Percentiles rank a stretch among this genome's conserved stretches.
Conservation (phyloP, 257 asterid genomes). For the Solanum tarapatanum region DNA sequence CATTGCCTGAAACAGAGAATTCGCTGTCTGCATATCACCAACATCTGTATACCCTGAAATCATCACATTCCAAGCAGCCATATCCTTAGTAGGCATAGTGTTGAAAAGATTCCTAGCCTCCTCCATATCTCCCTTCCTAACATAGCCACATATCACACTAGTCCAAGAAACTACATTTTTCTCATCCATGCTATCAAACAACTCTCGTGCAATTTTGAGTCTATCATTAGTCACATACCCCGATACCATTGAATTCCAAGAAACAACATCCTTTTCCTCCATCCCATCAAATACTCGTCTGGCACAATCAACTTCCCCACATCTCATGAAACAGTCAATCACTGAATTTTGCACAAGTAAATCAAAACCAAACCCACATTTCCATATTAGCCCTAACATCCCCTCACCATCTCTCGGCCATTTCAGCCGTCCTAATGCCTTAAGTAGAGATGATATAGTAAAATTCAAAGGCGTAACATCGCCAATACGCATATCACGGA, state of each 20-base stretch:
- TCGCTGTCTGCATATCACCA: neutral
- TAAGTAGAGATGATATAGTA: slow-evolving; percentile 3
- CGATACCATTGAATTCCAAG: slow-evolving; percentile 11
- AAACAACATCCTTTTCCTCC: slow-evolving; percentile 13
- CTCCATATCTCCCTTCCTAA: neutral
- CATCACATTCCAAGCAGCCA: slow-evolving; percentile 6
- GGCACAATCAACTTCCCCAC: slow-evolving; percentile 3
- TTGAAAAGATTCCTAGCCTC: neutral
- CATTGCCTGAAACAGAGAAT: neutral
- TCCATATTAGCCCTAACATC: slow-evolving; percentile 2
- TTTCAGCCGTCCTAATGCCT: slow-evolving; percentile 8
- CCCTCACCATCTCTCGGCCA: slow-evolving; percentile 6
- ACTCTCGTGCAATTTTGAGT: neutral
- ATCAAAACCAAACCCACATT: slow-evolving; percentile 2
- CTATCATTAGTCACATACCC: slow-evolving; percentile 1
- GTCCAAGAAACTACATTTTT: slow-evolving; percentile 10
- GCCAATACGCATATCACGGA: neutral
- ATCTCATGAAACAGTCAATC: slow-evolving; percentile 5
- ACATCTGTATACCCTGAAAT: neutral
- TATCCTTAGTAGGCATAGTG: neutral
- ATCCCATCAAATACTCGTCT: slow-evolving; percentile 6
- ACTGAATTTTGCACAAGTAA: slow-evolving; percentile 5
- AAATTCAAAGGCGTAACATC: slow-evolving; percentile 7
- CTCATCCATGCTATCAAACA: neutral
- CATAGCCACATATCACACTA: slow-evolving; percentile 2